phyloP scores from a whole-genome alignment of 257 asterid genomes.

The Verbascum thapsus region DNA sequence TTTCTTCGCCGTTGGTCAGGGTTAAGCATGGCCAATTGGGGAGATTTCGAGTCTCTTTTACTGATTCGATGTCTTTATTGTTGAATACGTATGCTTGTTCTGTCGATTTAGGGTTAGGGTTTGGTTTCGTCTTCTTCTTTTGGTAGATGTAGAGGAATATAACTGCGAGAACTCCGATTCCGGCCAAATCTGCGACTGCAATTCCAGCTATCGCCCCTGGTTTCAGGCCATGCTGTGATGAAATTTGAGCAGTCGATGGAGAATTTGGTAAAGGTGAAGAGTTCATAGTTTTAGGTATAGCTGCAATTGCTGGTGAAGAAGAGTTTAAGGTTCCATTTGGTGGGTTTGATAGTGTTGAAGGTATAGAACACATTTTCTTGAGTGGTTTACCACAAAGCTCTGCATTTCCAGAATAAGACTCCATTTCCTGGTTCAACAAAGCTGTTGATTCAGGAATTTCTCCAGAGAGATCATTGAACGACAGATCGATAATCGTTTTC shows the following conservation, averaged over 20 bases:
- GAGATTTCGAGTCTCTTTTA: slow-evolving; percentile 35
- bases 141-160: slow-evolving; percentile 55
- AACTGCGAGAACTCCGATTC: slow-evolving; percentile 65
- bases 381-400: slow-evolving; percentile 82
- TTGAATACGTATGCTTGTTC: slow-evolving; percentile 34
- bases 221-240: slow-evolving; percentile 50
- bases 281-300: slow-evolving; percentile 65
- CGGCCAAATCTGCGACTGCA: slow-evolving; percentile 65
- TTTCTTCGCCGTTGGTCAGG: slow-evolving; percentile 49
- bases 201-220: slow-evolving; percentile 71
- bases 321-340: slow-evolving; percentile 48
- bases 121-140: slow-evolving; percentile 43
- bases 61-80: slow-evolving; percentile 36
- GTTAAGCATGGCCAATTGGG: slow-evolving; percentile 64
- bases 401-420: slow-evolving; percentile 61
- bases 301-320: slow-evolving; percentile 84
- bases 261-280: slow-evolving; percentile 41
- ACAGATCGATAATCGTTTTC: slow-evolving; percentile 64
- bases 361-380: slow-evolving; percentile 61
- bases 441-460: slow-evolving; percentile 59
- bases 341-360: slow-evolving; percentile 69
- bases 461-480: slow-evolving; percentile 80
- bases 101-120: slow-evolving; percentile 10
- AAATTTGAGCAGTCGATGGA: slow-evolving; percentile 33
- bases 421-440: slow-evolving; percentile 63